These are phyloP conservation scores for Coniochaeta prunicola DNA, from an alignment of 2,329 filamentous ascomycete species.

Conservation along the genomic window DNA sequence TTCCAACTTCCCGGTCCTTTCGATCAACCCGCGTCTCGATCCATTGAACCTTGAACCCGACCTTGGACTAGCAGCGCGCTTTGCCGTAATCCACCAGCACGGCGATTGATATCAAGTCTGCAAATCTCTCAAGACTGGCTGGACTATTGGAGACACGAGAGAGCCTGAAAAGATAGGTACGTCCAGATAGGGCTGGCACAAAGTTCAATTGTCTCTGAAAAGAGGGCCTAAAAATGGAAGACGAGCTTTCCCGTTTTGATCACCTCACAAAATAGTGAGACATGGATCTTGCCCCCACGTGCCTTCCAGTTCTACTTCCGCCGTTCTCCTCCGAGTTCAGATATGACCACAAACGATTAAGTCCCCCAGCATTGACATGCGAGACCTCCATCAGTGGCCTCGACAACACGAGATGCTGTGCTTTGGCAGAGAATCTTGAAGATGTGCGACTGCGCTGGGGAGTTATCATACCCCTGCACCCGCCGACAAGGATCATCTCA, in stretches of 20 bases:
- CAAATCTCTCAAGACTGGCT: background rate
- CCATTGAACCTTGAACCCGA: background rate
- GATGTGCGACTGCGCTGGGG: background rate
- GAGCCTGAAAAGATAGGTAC: background rate
- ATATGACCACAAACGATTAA: too few species aligned
- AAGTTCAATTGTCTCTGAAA: background rate
- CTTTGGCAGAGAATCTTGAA: background rate
- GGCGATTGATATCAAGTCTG: too few species aligned
- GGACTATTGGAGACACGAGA: background rate
- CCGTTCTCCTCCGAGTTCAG: background rate
- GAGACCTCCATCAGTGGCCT: too few species aligned
- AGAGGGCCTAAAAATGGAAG: background rate
- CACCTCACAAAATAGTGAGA: too few species aligned
- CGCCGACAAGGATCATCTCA: background rate
- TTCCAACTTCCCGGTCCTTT: background rate
- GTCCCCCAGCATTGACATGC: too few species aligned
- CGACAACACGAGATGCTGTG: too few species aligned
- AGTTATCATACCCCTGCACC: background rate
- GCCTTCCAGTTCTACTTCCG: background rate
- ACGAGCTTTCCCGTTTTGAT: background rate
- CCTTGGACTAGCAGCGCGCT: background rate
- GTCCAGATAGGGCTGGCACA: background rate
- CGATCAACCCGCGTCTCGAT: background rate
- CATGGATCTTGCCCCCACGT: background rate
- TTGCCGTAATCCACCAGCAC: background rate